These are phyloP conservation scores for Metarhizium brunneum DNA, from an alignment of 2,329 filamentous ascomycete genomes.

Conservation along the genomic window DNA sequence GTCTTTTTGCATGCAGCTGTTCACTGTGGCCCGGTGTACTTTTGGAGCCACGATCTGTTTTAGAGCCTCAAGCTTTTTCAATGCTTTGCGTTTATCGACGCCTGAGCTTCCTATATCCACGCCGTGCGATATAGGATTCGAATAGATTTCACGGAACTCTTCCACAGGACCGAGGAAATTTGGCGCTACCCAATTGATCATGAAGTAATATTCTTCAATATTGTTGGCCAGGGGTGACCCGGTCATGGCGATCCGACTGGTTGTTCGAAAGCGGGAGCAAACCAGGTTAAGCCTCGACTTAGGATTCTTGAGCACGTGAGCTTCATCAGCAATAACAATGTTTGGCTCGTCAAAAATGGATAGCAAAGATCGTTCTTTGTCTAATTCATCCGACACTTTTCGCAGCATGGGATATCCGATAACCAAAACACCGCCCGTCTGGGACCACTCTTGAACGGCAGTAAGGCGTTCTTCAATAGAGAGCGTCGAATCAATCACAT, in stretches of 20 bases:
- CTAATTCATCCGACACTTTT: conserved; percentile 18
- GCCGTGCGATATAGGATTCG: conserved; percentile 63
- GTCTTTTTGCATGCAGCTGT: conserved; percentile 51
- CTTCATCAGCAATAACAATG: conserved; percentile 78
- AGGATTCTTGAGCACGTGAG: conserved; percentile 67
- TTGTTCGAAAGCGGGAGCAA: conserved; percentile 53
- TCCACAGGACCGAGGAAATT: conserved; percentile 59
- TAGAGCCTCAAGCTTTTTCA: conserved; percentile 61
- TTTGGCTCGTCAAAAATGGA: conserved; percentile 53
- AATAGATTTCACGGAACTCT: conserved; percentile 65
- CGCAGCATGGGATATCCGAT: conserved; percentile 65
- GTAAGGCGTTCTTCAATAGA: conserved; percentile 27
- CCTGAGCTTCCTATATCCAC: conserved; percentile 54
- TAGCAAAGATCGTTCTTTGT: conserved; percentile 23
- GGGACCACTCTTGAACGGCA: conserved; percentile 49
- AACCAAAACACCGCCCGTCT: conserved; percentile 62
- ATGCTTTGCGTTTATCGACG: conserved; percentile 45
- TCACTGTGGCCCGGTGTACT: conserved; percentile 64
- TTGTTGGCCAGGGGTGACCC: conserved; percentile 82
- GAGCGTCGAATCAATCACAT: conserved; percentile 40
- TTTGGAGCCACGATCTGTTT: conserved; percentile 68
- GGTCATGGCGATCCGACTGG: conserved; percentile 70
- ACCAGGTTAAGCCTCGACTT: conserved; percentile 40
- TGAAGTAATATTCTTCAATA: conserved; percentile 73
- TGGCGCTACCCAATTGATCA: conserved; percentile 81